Base-by-base conservation (phyloP, 495 filamentous ascomycete species). In the Coniosporium apollinis region DNA sequence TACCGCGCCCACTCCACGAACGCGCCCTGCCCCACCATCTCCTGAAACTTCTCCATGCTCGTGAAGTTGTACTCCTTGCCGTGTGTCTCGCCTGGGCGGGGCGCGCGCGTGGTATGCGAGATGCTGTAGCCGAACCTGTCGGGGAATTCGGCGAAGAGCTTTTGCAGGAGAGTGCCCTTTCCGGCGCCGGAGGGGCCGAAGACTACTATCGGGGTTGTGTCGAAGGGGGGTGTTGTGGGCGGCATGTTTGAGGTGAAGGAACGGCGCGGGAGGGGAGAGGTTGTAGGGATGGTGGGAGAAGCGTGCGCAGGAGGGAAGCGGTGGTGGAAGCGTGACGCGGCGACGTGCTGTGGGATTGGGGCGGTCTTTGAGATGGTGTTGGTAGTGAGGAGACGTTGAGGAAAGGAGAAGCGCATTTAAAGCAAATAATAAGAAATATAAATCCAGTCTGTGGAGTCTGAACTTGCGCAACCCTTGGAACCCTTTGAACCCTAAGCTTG, bases 1-100 rank as follows among this genome's bases (percentile, higher is more conserved):
- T 93, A 94, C 44, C 76, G 64, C 20, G 87, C 85, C 57, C 83
- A 69, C 58, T 96, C 89, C 37, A 96, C 75, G 60, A 94, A 94
- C 1, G 74, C 80, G 31, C 72, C 68, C 33, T 75, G 54, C 8
- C 59, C 65, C 31, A 84, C 69, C 20, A 93, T 60, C 10, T 69
- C 59, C 33, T 73, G 51, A 50, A 94, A 94, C 1, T 61, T 63
- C 7, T 79, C 74, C 46, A 65, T 71, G 3, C 65, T 69, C 1
- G 74, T 67, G 47, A 81, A 94, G 61, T 86, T 69, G 65, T 96
- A 96, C 47, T 91, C 72, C 15, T 69, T 60, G 34, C 81, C 83
- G 43, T 87, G 50, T 31, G 67, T 46, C 57, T 96, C 87, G 43
- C 79, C 80, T 9, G 69, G 47, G 5, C 87, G 73, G 1, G 89